Conservation (phyloP, 2,329 filamentous ascomycete species). For the Microsporum audouinii region DNA sequence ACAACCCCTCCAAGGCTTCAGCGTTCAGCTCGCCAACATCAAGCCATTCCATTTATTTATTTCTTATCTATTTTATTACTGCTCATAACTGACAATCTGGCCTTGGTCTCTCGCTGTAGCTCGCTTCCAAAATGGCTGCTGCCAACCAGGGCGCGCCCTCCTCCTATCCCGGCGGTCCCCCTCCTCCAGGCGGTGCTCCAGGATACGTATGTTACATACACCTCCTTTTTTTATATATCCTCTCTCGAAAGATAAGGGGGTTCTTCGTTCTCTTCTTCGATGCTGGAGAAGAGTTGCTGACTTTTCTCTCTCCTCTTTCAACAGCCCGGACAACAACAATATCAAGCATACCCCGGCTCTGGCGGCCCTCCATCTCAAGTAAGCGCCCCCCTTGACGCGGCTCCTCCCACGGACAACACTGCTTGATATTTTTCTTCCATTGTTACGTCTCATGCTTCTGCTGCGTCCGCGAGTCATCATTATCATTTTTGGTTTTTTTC, state of each 20-base stretch:
- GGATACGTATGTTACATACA: slow-evolving; percentile 42
- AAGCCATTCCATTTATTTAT: not conserved
- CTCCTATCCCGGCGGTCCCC: slow-evolving; percentile 22
- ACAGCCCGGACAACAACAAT: slow-evolving; percentile 16
- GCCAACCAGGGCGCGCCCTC: slow-evolving; percentile 25
- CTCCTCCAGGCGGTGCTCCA: slow-evolving; percentile 24
- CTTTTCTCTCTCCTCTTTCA: not conserved
- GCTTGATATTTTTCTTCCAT: slow-evolving; percentile 16
- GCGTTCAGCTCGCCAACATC: not conserved
- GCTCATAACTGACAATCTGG: not conserved
- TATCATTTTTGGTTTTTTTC: not conserved
- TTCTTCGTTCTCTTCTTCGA: not conserved
- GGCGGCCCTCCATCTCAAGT: slow-evolving; percentile 6
- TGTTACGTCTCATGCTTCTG: not conserved
- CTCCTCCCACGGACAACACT: slow-evolving; percentile 5
- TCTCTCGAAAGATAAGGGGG: not conserved
- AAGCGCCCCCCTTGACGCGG: slow-evolving; percentile 1
- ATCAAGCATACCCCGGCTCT: slow-evolving; percentile 10
- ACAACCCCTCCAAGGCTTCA: not conserved
- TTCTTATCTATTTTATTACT: not conserved
- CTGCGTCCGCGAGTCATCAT: not conserved
- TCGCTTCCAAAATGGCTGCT: slow-evolving; percentile 29
- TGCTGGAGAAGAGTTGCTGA: not conserved
- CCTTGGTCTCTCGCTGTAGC: slow-evolving; percentile 15
- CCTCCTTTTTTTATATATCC: not conserved